A percentile compares a stretch with the other conserved stretches of the same genome.
Conservation (phyloP, 129 eudicot genomes). For the Sambucus nigra region DNA sequence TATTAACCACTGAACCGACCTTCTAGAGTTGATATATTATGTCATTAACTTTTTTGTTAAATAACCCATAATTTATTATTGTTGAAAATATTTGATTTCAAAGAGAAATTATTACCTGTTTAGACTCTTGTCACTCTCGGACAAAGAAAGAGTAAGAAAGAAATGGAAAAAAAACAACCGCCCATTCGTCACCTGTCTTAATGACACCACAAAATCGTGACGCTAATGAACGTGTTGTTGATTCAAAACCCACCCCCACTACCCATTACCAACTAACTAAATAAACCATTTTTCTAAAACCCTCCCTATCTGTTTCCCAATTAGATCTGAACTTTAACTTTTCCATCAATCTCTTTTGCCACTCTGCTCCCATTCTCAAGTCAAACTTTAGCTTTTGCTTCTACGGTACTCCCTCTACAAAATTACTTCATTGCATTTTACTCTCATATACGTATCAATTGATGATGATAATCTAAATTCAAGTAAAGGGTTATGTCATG, state of each 20-base stretch:
- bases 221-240: not conserved
- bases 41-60: too few relatives aligned
- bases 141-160: too few relatives aligned
- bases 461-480: not conserved
- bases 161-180: too few relatives aligned
- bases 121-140: too few relatives aligned
- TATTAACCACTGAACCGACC: too few relatives aligned
- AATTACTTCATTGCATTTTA: not conserved
- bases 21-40: too few relatives aligned
- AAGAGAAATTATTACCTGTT: too few relatives aligned
- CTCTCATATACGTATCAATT: not conserved
- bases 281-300: not conserved
- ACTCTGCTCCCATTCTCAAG: not conserved
- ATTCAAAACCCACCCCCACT: too few relatives aligned
- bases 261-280: too few relatives aligned
- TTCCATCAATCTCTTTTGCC: not conserved
- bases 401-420: constrained; percentile 1
- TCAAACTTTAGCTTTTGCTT: not conserved
- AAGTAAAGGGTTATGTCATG: not conserved
- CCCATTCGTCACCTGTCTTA: not conserved
- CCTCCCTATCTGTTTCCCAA: not conserved
- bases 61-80: too few relatives aligned
- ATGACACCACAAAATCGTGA: not conserved
- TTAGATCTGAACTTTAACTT: constrained; percentile 13
- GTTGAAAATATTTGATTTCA: too few relatives aligned